phyloP scores from a whole-genome alignment of 208 protist species.

The Acanthamoeba triangularis region DNA sequence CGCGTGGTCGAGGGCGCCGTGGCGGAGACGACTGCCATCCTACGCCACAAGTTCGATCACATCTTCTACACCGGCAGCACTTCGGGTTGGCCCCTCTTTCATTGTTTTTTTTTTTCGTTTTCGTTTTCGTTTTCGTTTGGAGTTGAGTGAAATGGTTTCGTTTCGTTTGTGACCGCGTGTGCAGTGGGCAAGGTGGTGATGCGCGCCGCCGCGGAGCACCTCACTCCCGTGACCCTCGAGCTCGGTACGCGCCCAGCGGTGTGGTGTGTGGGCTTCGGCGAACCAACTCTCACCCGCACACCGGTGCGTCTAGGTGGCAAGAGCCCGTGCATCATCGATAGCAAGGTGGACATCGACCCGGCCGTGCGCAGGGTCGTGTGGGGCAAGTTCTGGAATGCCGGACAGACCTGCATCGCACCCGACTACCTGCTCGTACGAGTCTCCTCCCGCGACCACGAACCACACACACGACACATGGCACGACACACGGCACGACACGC shows the following conservation, averaged over 20 bases:
- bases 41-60: conserved; percentile 94
- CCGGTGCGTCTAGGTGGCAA: conserved; percentile 92
- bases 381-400: conserved; percentile 90
- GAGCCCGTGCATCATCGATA: conserved; percentile 94
- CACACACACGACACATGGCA: no score
- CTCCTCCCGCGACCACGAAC: no score
- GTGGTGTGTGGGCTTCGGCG: background rate
- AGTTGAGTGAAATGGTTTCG: background rate
- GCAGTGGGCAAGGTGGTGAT: conserved; percentile 85
- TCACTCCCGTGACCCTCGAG: conserved; percentile 96
- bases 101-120: background rate
- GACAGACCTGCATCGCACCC: conserved; percentile 95
- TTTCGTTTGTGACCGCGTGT: background rate
- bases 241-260: conserved; percentile 83
- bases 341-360: conserved; percentile 85
- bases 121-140: background rate
- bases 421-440: conserved; percentile 93
- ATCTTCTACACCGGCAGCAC: conserved; percentile 96
- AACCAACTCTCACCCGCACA: background rate
- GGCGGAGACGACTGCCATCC: conserved; percentile 90
- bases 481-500: background rate
- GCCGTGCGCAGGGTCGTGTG: conserved; percentile 89
- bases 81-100: background rate
- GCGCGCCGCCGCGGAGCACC: conserved; percentile 92
- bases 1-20: conserved; percentile 90